A percentile compares a stretch with the other conserved stretches of the same genome.
phyloP scores from a whole-genome alignment of 345 rosid species.

The Corchorus olitorius region DNA sequence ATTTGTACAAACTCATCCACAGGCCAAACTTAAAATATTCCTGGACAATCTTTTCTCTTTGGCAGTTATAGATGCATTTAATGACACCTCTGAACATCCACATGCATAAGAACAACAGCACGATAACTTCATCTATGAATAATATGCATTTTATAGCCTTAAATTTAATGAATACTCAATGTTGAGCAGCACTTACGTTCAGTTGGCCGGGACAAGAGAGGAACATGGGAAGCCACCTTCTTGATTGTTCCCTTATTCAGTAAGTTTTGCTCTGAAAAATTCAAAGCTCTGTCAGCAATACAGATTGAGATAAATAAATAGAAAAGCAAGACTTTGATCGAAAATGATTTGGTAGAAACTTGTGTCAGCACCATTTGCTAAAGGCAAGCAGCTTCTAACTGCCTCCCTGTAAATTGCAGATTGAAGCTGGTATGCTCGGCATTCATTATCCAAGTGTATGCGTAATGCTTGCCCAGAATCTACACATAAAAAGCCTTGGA shows the following conservation, averaged over 20 bases:
- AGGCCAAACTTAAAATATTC: background rate
- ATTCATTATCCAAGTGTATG: constrained; percentile 66
- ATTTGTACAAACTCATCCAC: background rate
- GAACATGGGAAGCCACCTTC: constrained; percentile 60
- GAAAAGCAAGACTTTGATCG: constrained; percentile 5
- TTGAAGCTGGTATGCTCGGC: constrained; percentile 56
- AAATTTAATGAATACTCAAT: background rate
- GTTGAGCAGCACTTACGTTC: constrained; percentile 65
- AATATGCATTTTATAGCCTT: background rate
- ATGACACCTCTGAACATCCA: background rate
- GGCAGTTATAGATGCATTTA: background rate
- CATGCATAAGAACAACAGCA: background rate
- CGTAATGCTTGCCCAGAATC: constrained; percentile 62
- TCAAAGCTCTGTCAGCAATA: constrained; percentile 18
- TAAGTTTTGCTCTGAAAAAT: constrained; percentile 43
- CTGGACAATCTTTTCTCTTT: background rate
- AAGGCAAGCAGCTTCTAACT: constrained; percentile 49
- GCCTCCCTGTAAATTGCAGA: constrained; percentile 82
- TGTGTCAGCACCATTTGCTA: constrained; percentile 39
- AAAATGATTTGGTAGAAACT: constrained; percentile 12
- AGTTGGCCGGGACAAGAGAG: constrained; percentile 73
- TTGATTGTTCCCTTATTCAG: constrained; percentile 30
- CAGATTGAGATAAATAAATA: constrained; percentile 11
- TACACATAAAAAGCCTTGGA: constrained; percentile 24
- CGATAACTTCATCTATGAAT: background rate